Percentiles rank a stretch among this genome's conserved stretches.
phyloP scores from a whole-genome alignment of 495 filamentous ascomycete species.

The Collariella sp. region DNA sequence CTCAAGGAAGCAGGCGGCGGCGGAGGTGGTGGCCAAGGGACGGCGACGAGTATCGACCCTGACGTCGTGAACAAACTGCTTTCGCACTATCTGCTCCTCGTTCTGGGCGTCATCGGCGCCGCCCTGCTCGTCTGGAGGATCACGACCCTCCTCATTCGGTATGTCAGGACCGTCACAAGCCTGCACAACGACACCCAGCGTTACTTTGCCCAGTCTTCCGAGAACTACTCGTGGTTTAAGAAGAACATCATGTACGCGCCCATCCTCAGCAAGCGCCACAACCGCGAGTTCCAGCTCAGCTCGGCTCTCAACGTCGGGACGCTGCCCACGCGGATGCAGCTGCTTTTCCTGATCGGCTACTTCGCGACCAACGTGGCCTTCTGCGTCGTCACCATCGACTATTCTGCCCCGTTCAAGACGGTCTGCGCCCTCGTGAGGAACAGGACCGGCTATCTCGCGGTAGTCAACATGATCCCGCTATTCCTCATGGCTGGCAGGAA shows the following conservation, averaged over 20 bases:
- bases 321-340: slow-evolving; percentile 77
- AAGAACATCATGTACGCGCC: slow-evolving; percentile 76
- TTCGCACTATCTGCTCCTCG: slow-evolving; percentile 40
- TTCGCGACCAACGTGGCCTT: slow-evolving; percentile 70
- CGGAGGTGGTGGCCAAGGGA: not conserved
- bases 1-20: not conserved
- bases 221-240: slow-evolving; percentile 62
- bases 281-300: slow-evolving; percentile 79
- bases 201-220: slow-evolving; percentile 43
- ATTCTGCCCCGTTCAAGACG: slow-evolving; percentile 38
- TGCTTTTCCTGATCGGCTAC: slow-evolving; percentile 63
- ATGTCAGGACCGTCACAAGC: slow-evolving; percentile 65
- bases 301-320: slow-evolving; percentile 82
- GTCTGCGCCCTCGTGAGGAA: slow-evolving; percentile 49
- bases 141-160: slow-evolving; percentile 49
- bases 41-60: slow-evolving; percentile 14
- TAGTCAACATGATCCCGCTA: slow-evolving; percentile 64
- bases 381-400: slow-evolving; percentile 65
- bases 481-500: slow-evolving; percentile 51
- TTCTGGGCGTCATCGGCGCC: slow-evolving; percentile 36
- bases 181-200: slow-evolving; percentile 56
- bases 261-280: slow-evolving; percentile 73
- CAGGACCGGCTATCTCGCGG: slow-evolving; percentile 65
- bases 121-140: slow-evolving; percentile 41
- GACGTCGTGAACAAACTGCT: slow-evolving; percentile 37